Conservation (phyloP, 345 rosid genomes). For the Fremontodendron californicum region DNA sequence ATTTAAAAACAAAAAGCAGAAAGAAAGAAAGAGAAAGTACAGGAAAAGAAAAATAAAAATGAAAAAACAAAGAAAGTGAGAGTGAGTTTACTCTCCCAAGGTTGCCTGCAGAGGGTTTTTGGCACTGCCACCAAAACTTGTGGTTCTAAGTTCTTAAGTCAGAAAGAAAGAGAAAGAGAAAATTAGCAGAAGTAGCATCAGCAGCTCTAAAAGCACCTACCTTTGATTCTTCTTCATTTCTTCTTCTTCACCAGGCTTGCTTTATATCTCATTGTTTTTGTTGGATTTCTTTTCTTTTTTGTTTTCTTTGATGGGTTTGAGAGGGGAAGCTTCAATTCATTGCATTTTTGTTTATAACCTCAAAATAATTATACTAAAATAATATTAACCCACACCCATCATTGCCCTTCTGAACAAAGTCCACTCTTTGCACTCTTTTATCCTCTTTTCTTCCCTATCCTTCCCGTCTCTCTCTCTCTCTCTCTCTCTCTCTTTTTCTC, state of each 20-base stretch:
- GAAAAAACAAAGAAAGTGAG: neutral
- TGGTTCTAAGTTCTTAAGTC: conserved; percentile 17
- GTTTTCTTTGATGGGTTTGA: no score
- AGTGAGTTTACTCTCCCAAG: conserved; percentile 12
- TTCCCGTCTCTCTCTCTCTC: neutral
- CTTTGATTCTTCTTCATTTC: no score
- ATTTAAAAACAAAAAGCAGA: neutral
- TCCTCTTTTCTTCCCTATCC: neutral
- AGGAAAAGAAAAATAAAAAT: neutral
- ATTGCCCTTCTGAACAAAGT: conserved; percentile 31
- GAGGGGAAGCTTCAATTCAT: no score
- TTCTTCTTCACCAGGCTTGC: no score
- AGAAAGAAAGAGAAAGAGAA: no score
- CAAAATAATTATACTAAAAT: no score
- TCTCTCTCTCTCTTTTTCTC: no score
- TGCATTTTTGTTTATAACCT: neutral
- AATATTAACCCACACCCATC: conserved; percentile 20
- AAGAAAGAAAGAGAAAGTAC: neutral
- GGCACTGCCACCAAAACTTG: conserved; percentile 26
- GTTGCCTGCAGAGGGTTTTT: conserved; percentile 24
- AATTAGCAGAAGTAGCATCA: no score
- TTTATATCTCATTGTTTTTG: no score
- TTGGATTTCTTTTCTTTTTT: no score
- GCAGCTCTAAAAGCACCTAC: no score
- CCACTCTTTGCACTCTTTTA: conserved; percentile 18